These are phyloP conservation scores for Paracorniculantispora psalliotae DNA, from an alignment of 2,329 filamentous ascomycete genomes.

Conservation along the genomic window DNA sequence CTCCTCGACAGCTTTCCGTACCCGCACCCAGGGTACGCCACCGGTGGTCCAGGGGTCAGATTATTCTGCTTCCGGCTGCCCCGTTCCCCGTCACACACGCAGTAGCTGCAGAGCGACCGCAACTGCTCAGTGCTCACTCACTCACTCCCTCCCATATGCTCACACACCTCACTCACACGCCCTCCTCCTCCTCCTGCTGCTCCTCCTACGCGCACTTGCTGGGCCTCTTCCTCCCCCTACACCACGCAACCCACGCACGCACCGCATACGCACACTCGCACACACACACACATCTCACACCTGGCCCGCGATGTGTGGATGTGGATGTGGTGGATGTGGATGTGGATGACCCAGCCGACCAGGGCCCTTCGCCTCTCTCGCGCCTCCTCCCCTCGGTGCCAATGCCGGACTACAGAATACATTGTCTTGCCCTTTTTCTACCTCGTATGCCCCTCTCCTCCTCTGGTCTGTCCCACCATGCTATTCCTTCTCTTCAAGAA, in stretches of 20 bases:
- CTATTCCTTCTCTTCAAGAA: constrained; percentile 20
- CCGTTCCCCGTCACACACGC: constrained; percentile 1
- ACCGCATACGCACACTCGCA: not conserved
- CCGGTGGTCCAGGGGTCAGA: constrained; percentile 8
- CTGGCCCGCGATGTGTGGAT: constrained; percentile 11
- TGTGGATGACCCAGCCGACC: constrained; percentile 12
- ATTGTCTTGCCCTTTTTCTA: constrained; percentile 16
- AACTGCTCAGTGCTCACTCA: too few species aligned
- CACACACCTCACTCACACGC: not conserved
- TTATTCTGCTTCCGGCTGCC: constrained; percentile 11
- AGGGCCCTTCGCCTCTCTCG: constrained; percentile 12
- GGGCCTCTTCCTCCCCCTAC: not conserved
- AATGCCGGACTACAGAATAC: constrained; percentile 17
- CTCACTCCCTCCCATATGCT: not conserved
- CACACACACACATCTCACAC: constrained; percentile 8
- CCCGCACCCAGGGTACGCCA: constrained; percentile 7
- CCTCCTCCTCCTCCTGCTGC: not conserved
- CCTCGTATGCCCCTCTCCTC: constrained; percentile 15
- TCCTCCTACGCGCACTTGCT: not conserved
- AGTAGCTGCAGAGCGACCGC: not conserved
- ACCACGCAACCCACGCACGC: not conserved
- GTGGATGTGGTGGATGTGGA: constrained; percentile 10
- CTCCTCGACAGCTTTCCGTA: not conserved
- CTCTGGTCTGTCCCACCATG: constrained; percentile 10
- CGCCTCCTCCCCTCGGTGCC: constrained; percentile 13